Evolutionary conservation across 2,329 filamentous ascomycete species (phyloP).

Genomic region (Raffaelea arxii): DNA sequence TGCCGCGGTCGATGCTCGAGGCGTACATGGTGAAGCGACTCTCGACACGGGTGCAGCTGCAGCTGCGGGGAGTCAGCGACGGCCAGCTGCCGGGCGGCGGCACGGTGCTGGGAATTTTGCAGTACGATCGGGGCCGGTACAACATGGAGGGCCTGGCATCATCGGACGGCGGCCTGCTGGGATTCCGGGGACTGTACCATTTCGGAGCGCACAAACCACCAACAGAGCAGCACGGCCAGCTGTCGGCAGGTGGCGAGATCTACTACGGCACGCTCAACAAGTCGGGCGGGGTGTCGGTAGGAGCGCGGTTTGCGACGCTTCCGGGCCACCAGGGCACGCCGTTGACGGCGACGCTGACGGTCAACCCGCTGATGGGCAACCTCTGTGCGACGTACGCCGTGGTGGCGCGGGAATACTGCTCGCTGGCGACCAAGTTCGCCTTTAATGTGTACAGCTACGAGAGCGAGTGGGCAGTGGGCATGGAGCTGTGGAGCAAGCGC

Average conservation of each 20-base stretch:
- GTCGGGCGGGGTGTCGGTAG: constrained; percentile 81
- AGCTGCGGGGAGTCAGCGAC: constrained; percentile 70
- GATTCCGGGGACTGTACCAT: constrained; percentile 85
- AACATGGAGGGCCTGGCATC: constrained; percentile 85
- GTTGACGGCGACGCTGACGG: constrained; percentile 82
- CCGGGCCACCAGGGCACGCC: constrained; percentile 75
- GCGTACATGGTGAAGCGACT: constrained; percentile 74
- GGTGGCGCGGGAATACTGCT: constrained; percentile 71
- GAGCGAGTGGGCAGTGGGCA: constrained; percentile 82
- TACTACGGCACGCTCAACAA: constrained; percentile 97
- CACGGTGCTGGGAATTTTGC: constrained; percentile 61
- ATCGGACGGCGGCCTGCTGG: constrained; percentile 82
- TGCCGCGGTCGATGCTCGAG: constrained; percentile 78
- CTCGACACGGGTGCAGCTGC: constrained; percentile 67
- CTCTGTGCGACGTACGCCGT: constrained; percentile 88
- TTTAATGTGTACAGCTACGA: constrained; percentile 99
- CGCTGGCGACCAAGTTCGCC: constrained; percentile 82
- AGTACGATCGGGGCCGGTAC: constrained; percentile 81
- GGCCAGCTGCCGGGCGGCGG: constrained; percentile 64
- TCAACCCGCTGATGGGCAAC: constrained; percentile 92
- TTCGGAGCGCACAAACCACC: constrained; percentile 62
- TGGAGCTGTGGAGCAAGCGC: constrained; percentile 79
- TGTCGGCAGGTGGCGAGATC: constrained; percentile 84
- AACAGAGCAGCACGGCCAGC: constrained; percentile 53
- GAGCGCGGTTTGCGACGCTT: constrained; percentile 80